A percentile compares a stretch with the other conserved stretches of the same genome.
Evolutionary conservation across 148 eudicot genomes (phyloP).

Genomic region (Cornus controversa): DNA sequence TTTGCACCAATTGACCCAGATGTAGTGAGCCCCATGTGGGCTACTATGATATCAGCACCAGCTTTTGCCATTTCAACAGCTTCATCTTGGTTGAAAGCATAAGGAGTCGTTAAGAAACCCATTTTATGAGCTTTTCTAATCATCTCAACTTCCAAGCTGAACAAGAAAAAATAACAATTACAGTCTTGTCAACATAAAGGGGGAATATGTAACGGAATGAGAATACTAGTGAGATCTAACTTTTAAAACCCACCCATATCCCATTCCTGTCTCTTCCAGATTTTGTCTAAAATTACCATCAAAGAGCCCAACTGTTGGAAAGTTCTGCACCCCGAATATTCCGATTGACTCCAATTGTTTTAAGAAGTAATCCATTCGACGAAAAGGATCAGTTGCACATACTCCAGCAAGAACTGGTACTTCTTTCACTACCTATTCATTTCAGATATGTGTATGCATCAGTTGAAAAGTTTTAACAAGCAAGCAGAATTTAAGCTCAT

Average conservation of each 20-base stretch:
- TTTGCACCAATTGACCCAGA: conserved; percentile 95
- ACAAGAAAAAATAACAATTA: not conserved
- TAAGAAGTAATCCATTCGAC: conserved; percentile 82
- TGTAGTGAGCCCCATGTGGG: conserved; percentile 96
- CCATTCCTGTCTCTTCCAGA: conserved; percentile 99
- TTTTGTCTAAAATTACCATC: conserved; percentile 98
- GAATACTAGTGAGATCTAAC: not conserved
- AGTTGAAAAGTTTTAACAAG: conserved; percentile 11
- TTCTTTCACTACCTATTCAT: conserved; percentile 72
- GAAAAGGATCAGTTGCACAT: conserved; percentile 95
- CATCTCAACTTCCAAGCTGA: conserved; percentile 93
- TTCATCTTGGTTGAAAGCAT: conserved; percentile 86
- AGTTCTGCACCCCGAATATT: conserved; percentile 88
- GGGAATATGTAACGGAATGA: not conserved
- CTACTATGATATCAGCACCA: conserved; percentile 93
- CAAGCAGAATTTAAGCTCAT: not conserved
- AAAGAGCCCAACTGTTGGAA: conserved; percentile 96
- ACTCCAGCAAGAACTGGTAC: conserved; percentile 98
- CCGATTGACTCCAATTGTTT: conserved; percentile 84
- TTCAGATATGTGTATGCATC: conserved; percentile 11
- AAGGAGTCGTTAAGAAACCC: conserved; percentile 94
- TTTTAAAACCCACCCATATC: conserved; percentile 62
- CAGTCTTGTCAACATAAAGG: not conserved
- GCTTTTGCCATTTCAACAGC: conserved; percentile 88
- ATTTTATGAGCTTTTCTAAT: conserved; percentile 79